Evolutionary conservation across 306 rosid genomes (phyloP), one percentile per base, ranked within the genome.

Genomic region (Pyrus bretschneideri): DNA sequence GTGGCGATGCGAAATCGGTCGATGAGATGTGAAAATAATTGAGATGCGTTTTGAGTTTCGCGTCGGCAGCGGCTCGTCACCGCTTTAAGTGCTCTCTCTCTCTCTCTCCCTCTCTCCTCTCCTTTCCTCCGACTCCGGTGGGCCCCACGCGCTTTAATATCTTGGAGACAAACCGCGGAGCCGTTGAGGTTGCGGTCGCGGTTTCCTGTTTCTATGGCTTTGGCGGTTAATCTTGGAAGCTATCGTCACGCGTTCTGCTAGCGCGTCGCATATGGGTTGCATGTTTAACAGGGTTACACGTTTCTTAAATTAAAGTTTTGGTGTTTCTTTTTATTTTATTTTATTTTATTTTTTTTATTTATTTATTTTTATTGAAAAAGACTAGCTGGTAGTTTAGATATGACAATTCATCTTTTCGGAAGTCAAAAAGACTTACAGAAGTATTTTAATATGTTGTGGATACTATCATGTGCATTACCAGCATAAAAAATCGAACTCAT

Each of bases 1-100:
- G 92, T 84, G 92, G 92, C 90, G 90, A 82, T 42, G 40, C 89
- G 89, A 86, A 80, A 54, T 77, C 83, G 88, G 60, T 77, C 83
- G 88, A 64, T 15, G 76, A 38, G 54, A 62, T 29, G 21, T 51
- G 55, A 13, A 49, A 15, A 15, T 8, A 35, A 5, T 12, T 27
- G 38, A 61, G 14, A 75, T 86, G 74, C 2, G 55, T 2, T 2
- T 51, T 51, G 55, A 15, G 10, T 46, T 44, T 19, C 6, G 75
- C 40, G 78, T 76, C 86, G 82, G 86, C 78, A 79, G 81, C 91
- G 85, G 82, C 82, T 83, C 85, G 90, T 79, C 85, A 81, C 86
- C 82, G 81, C 60, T 73, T 70, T 6, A 71, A 13, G 72, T 31
- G 78, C 81, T 25, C 4, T 15, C 21, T 51, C 19, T 4, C 27